Conservation (phyloP, 805 yeast species). For the Candida yuanshanica region DNA sequence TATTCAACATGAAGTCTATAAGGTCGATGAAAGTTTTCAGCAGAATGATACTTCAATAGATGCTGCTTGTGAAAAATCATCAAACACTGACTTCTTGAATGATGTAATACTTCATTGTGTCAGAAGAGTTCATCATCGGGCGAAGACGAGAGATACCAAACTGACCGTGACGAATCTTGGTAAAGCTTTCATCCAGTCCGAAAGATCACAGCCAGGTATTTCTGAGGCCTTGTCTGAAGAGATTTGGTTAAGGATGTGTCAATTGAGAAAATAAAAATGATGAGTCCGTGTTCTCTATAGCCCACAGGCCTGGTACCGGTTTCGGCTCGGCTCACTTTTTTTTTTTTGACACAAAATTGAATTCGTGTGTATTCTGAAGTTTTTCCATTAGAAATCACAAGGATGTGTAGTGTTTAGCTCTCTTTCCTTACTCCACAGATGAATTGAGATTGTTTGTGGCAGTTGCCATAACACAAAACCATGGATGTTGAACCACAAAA, state of each 20-base stretch:
- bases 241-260: conserved; percentile 34
- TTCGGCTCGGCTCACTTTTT: background rate
- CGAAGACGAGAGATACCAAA: conserved; percentile 44
- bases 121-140: conserved; percentile 44
- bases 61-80: background rate
- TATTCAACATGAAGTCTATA: conserved; percentile 1
- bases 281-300: too few relatives aligned
- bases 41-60: conserved; percentile 1
- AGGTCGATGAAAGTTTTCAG: background rate
- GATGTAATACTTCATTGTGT: conserved; percentile 41
- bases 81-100: conserved; percentile 30
- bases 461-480: too few relatives aligned
- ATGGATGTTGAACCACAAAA: too few relatives aligned
- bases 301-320: too few relatives aligned
- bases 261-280: conserved; percentile 10
- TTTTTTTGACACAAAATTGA: background rate
- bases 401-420: too few relatives aligned
- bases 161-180: conserved; percentile 39
- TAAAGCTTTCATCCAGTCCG: conserved; percentile 37
- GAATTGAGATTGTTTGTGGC: too few relatives aligned
- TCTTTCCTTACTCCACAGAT: too few relatives aligned
- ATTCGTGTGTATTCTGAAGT: too few relatives aligned
- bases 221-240: conserved; percentile 65
- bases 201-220: conserved; percentile 54
- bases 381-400: too few relatives aligned